These are phyloP conservation scores for Monascus purpureus DNA, from an alignment of 495 filamentous ascomycete species.

Conservation along the genomic window DNA sequence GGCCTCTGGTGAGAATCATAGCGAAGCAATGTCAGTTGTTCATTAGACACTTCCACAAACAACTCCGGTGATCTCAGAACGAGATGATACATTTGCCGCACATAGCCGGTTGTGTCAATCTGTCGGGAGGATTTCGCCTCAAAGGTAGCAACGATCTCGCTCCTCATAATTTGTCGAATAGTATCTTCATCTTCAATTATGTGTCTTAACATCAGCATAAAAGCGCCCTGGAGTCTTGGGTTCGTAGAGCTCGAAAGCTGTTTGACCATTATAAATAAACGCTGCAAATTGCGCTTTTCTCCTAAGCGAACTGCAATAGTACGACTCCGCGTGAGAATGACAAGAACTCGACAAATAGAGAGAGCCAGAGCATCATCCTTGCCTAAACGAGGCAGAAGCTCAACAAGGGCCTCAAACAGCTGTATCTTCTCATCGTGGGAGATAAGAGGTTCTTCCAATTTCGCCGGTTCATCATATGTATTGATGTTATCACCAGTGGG, in stretches of 20 bases:
- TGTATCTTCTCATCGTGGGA: constrained; percentile 48
- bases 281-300: constrained; percentile 77
- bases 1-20: constrained; percentile 46
- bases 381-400: constrained; percentile 71
- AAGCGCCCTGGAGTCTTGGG: constrained; percentile 58
- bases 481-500: constrained; percentile 42
- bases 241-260: constrained; percentile 69
- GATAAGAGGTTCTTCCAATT: constrained; percentile 48
- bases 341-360: constrained; percentile 70
- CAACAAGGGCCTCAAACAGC: constrained; percentile 61
- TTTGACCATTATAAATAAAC: constrained; percentile 87
- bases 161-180: constrained; percentile 81
- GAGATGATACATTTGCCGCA: constrained; percentile 67
- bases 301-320: constrained; percentile 60
- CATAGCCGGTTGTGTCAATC: constrained; percentile 57
- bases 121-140: constrained; percentile 46
- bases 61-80: constrained; percentile 71
- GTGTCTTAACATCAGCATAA: constrained; percentile 83
- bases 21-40: constrained; percentile 56
- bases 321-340: constrained; percentile 73
- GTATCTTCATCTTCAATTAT: constrained; percentile 88
- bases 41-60: constrained; percentile 84
- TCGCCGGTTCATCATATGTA: constrained; percentile 32
- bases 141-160: constrained; percentile 70
- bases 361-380: constrained; percentile 78